These are phyloP conservation scores for Candida sanyaensis DNA, from an alignment of 1,139 yeast genomes.

Conservation along the genomic window DNA sequence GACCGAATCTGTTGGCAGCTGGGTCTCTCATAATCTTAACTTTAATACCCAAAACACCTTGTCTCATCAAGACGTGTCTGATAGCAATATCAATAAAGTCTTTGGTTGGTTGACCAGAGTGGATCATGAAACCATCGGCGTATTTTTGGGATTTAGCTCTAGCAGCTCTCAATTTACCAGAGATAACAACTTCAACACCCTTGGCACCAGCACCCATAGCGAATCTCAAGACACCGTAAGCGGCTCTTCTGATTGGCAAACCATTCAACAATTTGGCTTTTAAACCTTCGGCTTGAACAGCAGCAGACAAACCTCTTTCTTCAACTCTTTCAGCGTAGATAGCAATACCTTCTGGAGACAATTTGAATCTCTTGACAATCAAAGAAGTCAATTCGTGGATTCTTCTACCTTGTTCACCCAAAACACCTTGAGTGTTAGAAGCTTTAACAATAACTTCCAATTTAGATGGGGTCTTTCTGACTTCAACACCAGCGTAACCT, in stretches of 20 bases:
- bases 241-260: conserved; percentile 99
- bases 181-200: conserved; percentile 99
- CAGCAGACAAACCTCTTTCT: conserved; percentile 99
- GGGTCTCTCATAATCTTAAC: conserved; percentile 99
- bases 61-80: conserved; percentile 99
- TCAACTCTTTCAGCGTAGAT: conserved; percentile 99
- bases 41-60: conserved; percentile 99
- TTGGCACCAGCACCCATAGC: conserved; percentile 99
- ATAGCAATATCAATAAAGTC: conserved; percentile 99
- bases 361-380: conserved; percentile 98
- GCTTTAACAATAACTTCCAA: conserved; percentile 99
- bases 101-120: conserved; percentile 99
- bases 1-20: conserved; percentile 86
- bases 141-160: conserved; percentile 99
- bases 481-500: conserved; percentile 99
- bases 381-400: conserved; percentile 98
- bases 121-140: conserved; percentile 99
- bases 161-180: conserved; percentile 99
- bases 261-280: conserved; percentile 98
- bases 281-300: conserved; percentile 99
- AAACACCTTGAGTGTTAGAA: conserved; percentile 97
- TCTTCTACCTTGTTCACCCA: conserved; percentile 99
- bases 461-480: conserved; percentile 97
- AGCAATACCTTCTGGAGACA: conserved; percentile 91
- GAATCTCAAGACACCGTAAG: conserved; percentile 99